Base-by-base conservation (phyloP, 2,329 filamentous ascomycete genomes). In the Thelonectria blattea region DNA sequence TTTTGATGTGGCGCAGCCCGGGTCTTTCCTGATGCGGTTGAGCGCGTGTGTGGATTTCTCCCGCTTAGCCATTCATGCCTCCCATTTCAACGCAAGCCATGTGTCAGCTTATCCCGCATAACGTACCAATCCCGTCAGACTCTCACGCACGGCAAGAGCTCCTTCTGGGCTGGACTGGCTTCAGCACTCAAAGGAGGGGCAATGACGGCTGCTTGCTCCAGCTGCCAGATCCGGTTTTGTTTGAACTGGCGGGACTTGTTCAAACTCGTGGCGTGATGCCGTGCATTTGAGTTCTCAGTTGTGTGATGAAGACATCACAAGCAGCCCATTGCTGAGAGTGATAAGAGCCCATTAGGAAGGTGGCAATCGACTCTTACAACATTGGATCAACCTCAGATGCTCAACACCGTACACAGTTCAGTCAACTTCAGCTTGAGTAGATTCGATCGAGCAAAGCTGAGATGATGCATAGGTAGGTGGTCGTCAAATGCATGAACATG, bases 1-100 rank as follows among this genome's bases (percentile, higher is more conserved):
- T 56, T 45, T 48, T 60, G 48, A 37, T 56, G 58, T 56, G 58
- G 58, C 58, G 58, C 58, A 60, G 43, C 47, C 34, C 34, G 32
- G 42, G 34, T 48, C 18, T 22, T 48, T 22, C 58, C 43, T 39
- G 5, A 53, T 41, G 14, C 7, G 45, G 49, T 24, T 61, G 32
- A 39, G 9, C 0, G 0, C 2, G 0, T 15, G 58, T 61, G 49
- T 14, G 2, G 7, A 58, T 61, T 54, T 54, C 49, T 45, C 58
- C 58, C 49, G 49, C 51, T 50, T 43, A 18, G 8, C 6, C 5
- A 22, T 22, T 24, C n/a, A 11, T 12, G 20, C 8, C 49, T 32
- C 22, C 7, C 22, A 7, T 39, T 30, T 39, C 12, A 3, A 3
- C 14, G 32, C 37, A 18, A 42, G 11, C 34, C 27, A 42, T 3